A percentile compares a stretch with the other conserved stretches of the same genome.
These are phyloP conservation scores for Termitomyces sp. DNA, from an alignment of 768 basidiomycete species.

Conservation along the genomic window DNA sequence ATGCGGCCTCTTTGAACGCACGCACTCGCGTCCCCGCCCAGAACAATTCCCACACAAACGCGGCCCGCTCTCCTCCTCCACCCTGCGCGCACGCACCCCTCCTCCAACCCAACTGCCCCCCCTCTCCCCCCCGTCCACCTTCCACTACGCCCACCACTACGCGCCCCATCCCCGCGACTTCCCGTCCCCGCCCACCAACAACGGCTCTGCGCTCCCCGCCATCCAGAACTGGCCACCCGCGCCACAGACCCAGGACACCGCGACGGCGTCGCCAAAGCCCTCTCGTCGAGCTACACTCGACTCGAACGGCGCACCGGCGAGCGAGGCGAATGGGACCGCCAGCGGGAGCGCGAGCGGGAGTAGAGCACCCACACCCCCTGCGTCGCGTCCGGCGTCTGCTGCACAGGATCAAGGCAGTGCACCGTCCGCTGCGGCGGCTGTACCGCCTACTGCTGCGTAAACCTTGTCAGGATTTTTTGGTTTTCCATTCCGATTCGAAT, in stretches of 20 bases:
- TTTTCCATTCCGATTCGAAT: no score
- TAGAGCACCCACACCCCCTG: not conserved
- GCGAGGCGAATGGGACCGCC: not conserved
- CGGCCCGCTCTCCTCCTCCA: constrained; percentile 56
- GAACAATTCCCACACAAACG: constrained; percentile 82
- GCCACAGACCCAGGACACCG: not conserved
- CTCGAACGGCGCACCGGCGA: not conserved
- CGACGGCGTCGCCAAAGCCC: not conserved
- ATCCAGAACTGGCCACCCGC: not conserved
- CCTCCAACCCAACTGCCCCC: not conserved
- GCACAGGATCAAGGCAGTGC: not conserved
- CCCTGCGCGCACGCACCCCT: constrained; percentile 22
- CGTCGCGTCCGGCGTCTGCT: not conserved
- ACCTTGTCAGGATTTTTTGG: no score
- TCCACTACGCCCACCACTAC: not conserved
- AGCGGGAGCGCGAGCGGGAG: not conserved
- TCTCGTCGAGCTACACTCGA: not conserved
- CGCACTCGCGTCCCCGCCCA: constrained; percentile 73
- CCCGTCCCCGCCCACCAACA: not conserved
- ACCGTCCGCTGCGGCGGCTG: not conserved
- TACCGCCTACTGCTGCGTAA: not conserved
- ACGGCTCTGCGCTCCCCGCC: not conserved
- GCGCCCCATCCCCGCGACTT: not conserved
- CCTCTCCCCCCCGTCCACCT: not conserved
- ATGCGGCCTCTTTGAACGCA: constrained; percentile 78